phyloP scores from a whole-genome alignment of 257 asterid species.

The Verbena officinalis region DNA sequence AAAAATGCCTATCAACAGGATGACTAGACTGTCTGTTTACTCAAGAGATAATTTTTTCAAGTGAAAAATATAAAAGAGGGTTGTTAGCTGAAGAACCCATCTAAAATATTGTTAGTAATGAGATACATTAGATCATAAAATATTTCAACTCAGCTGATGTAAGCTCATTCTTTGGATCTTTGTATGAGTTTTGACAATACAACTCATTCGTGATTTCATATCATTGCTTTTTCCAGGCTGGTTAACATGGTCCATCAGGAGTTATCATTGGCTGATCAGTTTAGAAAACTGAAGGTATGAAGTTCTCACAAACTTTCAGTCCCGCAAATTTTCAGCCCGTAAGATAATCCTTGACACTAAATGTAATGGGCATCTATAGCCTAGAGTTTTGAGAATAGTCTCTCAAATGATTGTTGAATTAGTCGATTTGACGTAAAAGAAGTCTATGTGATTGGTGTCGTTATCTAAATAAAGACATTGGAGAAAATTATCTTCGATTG shows the following conservation, averaged over 20 bases:
- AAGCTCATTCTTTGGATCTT: slow-evolving; percentile 17
- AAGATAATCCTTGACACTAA: background rate
- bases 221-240: slow-evolving; percentile 54
- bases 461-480: background rate
- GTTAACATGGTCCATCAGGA: slow-evolving; percentile 92
- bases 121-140: too few species aligned
- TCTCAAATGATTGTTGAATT: background rate
- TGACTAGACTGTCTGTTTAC: background rate
- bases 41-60: too few species aligned
- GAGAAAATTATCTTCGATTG: slow-evolving; percentile 24
- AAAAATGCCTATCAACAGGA: too few species aligned
- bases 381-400: slow-evolving; percentile 5
- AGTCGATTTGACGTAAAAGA: background rate
- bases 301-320: slow-evolving; percentile 5
- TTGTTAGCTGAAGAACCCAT: too few species aligned
- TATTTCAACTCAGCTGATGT: too few species aligned
- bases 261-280: slow-evolving; percentile 93
- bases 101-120: too few species aligned
- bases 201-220: slow-evolving; percentile 32
- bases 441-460: background rate
- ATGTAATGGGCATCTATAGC: background rate
- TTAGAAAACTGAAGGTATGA: slow-evolving; percentile 75
- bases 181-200: slow-evolving; percentile 19
- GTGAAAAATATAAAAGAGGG: too few species aligned
- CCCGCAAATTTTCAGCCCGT: too few species aligned